These are phyloP conservation scores for Colletotrichum salicis DNA, from an alignment of 2,329 filamentous ascomycete species.

Conservation along the genomic window DNA sequence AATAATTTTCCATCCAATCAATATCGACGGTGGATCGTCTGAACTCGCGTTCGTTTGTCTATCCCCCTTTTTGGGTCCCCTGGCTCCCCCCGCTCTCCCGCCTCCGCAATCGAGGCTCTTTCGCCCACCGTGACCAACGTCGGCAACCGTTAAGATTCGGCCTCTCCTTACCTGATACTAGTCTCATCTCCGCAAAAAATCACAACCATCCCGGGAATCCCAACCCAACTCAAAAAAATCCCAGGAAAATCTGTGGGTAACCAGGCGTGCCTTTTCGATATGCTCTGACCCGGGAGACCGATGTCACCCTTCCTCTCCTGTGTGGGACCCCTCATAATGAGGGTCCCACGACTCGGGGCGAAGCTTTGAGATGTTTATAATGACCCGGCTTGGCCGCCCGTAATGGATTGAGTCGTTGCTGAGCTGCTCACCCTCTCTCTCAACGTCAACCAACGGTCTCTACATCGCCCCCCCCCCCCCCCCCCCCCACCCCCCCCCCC, in stretches of 20 bases:
- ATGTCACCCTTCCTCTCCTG: background rate
- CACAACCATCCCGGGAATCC: slow-evolving; percentile 15
- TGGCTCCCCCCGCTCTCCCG: background rate
- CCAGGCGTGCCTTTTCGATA: background rate
- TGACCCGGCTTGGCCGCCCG: slow-evolving; percentile 8
- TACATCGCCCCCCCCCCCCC: too few relatives aligned
- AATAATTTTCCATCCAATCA: slow-evolving; percentile 23
- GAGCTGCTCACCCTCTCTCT: background rate
- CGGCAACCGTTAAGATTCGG: background rate
- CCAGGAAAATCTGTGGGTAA: background rate
- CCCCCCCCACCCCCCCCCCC: too few relatives aligned
- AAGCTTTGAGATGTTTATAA: slow-evolving; percentile 25
- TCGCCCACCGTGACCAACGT: background rate
- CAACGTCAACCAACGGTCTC: slow-evolving; percentile 5
- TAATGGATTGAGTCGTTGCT: background rate
- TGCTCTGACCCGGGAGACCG: background rate
- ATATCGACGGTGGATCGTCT: background rate
- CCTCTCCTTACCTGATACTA: background rate
- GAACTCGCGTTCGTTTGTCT: slow-evolving; percentile 3
- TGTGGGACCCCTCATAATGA: background rate
- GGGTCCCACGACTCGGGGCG: background rate
- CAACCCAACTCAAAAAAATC: background rate
- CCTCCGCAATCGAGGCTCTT: slow-evolving; percentile 4
- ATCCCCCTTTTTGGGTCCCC: background rate
- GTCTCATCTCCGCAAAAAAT: slow-evolving; percentile 19